Percentiles rank a stretch among this genome's conserved stretches.
Evolutionary conservation across 2,329 filamentous ascomycete genomes (phyloP).

Genomic region (Colletotrichum sp.): DNA sequence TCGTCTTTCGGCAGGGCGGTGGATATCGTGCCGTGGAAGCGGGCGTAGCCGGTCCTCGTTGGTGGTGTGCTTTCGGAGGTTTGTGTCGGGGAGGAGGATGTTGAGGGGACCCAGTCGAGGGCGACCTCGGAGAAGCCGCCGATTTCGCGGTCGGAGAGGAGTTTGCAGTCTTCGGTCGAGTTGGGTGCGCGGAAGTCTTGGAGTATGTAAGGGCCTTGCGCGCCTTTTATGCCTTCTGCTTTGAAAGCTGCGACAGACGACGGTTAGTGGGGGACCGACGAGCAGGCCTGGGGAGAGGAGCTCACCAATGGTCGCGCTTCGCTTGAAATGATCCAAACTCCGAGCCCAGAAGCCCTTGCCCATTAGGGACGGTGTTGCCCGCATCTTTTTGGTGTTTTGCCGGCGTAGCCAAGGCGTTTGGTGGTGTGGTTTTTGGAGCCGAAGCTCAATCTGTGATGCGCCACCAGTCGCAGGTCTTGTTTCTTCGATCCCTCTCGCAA

Average conservation of each 20-base stretch:
- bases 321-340: constrained; percentile 65
- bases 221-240: constrained; percentile 71
- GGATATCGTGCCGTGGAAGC: constrained; percentile 89
- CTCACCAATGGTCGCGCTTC: constrained; percentile 61
- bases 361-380: constrained; percentile 45
- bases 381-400: constrained; percentile 45
- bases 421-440: not conserved
- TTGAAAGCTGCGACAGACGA: constrained; percentile 59
- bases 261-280: not conserved
- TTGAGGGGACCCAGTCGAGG: constrained; percentile 66
- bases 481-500: not conserved
- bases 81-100: constrained; percentile 19
- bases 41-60: constrained; percentile 60
- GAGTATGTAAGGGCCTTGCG: constrained; percentile 68
- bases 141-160: constrained; percentile 86
- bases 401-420: not conserved
- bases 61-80: constrained; percentile 1
- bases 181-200: constrained; percentile 64
- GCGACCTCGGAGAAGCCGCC: constrained; percentile 82
- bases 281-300: not conserved
- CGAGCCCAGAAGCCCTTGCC: constrained; percentile 62
- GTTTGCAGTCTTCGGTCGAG: constrained; percentile 63
- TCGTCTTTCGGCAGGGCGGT: constrained; percentile 78
- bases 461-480: not conserved
- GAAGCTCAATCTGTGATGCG: not conserved